Evolutionary conservation across 192 early-diverging fungal species (phyloP), one percentile per base, ranked within the genome.

Genomic region (Irineochytrium annulatum): DNA sequence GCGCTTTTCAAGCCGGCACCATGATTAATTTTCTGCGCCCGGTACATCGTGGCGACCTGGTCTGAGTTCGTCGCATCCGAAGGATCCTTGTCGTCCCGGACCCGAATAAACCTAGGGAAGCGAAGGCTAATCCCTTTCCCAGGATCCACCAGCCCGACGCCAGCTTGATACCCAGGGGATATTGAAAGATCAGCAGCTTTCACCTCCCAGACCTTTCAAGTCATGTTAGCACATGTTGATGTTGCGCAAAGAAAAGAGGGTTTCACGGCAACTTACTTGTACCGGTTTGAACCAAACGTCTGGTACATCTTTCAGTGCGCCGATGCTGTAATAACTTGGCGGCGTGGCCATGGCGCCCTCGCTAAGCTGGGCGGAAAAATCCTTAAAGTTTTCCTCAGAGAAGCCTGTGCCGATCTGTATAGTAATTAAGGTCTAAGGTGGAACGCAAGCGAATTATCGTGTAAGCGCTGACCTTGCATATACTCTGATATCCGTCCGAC

Each of bases 231-330:
- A 1, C 13, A 33, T 55, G 17, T 34, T 26, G 27, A 55, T 24
- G 53, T 4, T 32, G n/a, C 16, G 31, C 28, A 32, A 27, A 30
- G 35, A 16, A 14, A 13, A 1, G 24, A 55, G 35, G 24, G 14
- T 16, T 34, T 11, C 16, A 60, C 1, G 34, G 19, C 52, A 14
- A 34, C 33, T 53, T 57, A 81, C 79, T 62, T 69, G 64, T 0
- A 64, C 73, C 17, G 95, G 91, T 27, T 89, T 86, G 73, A 99
- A 97, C 95, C 95, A 99, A 16, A 99, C 87, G 68, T 99, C 97
- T 0, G 95, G 93, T 24, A 86, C 88, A 32, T 89, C 79, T 58
- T 89, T 90, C 13, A 79, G 79, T 1, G 37, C 68, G 13, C 93
- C 94, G 3, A 81, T 80, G 31, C 78, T 62, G 61, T 93, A 98